Conservation (phyloP, 169 alveolate species). For the Babesia ovata region DNA sequence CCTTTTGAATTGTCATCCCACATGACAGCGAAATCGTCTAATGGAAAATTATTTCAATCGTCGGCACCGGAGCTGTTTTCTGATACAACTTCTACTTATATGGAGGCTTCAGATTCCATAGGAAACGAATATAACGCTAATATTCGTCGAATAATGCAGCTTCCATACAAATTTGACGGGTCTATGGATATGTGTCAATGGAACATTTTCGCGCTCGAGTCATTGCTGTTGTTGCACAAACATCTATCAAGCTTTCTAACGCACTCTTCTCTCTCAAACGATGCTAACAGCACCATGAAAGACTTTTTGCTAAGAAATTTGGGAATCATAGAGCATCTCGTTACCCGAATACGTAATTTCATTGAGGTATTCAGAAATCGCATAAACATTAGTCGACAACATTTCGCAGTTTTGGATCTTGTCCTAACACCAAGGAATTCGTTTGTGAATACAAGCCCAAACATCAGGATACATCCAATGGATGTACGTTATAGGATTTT, state of each 20-base stretch:
- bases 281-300: slow-evolving; percentile 15
- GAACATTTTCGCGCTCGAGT: slow-evolving; percentile 45
- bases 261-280: slow-evolving; percentile 50
- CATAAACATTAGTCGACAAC: not conserved
- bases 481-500: slow-evolving; percentile 60
- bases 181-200: slow-evolving; percentile 57
- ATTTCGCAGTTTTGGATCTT: slow-evolving; percentile 34
- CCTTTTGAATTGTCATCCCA: slow-evolving; percentile 25
- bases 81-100: not conserved
- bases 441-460: slow-evolving; percentile 36
- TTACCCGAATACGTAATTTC: slow-evolving; percentile 34
- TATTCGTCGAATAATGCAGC: slow-evolving; percentile 5
- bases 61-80: not conserved
- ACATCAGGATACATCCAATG: slow-evolving; percentile 38
- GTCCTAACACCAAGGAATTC: slow-evolving; percentile 53
- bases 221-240: slow-evolving; percentile 44
- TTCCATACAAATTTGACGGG: slow-evolving; percentile 15
- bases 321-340: slow-evolving; percentile 59
- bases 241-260: slow-evolving; percentile 32
- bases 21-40: not conserved
- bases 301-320: slow-evolving; percentile 48
- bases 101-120: not conserved
- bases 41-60: not conserved
- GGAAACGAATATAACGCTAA: not conserved
- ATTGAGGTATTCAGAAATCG: slow-evolving; percentile 32